These are phyloP conservation scores for Lipomyces sp. DNA, from an alignment of 805 yeast genomes.

Conservation along the genomic window DNA sequence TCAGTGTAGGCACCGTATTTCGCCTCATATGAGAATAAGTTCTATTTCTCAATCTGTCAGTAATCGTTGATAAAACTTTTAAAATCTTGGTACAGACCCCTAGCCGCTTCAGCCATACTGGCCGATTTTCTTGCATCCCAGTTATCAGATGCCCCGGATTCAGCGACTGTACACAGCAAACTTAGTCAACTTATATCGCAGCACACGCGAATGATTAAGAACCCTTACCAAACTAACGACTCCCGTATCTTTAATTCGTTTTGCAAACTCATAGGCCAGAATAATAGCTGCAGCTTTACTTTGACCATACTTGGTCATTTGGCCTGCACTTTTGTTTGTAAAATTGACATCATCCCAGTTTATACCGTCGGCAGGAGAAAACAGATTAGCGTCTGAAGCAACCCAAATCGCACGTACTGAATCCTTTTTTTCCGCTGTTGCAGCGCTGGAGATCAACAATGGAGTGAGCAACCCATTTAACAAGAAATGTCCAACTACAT, in stretches of 20 bases:
- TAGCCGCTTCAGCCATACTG: constrained; percentile 29
- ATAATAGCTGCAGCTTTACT: constrained; percentile 51
- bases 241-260: constrained; percentile 11
- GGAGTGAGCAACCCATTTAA: constrained; percentile 51
- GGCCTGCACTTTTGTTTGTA: constrained; percentile 30
- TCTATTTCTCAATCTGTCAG: constrained; percentile 6
- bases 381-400: constrained; percentile 48
- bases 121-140: constrained; percentile 36
- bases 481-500: constrained; percentile 53
- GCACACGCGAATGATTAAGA: background rate
- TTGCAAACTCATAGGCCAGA: constrained; percentile 27
- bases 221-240: constrained; percentile 28
- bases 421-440: constrained; percentile 30
- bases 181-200: background rate
- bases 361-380: constrained; percentile 47
- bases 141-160: constrained; percentile 35
- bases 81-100: constrained; percentile 21
- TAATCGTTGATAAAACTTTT: background rate
- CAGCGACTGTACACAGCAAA: constrained; percentile 14
- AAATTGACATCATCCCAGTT: constrained; percentile 46
- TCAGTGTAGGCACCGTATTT: constrained; percentile 53
- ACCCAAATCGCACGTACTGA: constrained; percentile 54
- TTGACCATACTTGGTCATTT: constrained; percentile 48
- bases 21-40: constrained; percentile 32
- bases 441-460: constrained; percentile 47